Conservation (phyloP, 1,284 basidiomycete species). For the Microbotryum lychnidis-dioicae region DNA sequence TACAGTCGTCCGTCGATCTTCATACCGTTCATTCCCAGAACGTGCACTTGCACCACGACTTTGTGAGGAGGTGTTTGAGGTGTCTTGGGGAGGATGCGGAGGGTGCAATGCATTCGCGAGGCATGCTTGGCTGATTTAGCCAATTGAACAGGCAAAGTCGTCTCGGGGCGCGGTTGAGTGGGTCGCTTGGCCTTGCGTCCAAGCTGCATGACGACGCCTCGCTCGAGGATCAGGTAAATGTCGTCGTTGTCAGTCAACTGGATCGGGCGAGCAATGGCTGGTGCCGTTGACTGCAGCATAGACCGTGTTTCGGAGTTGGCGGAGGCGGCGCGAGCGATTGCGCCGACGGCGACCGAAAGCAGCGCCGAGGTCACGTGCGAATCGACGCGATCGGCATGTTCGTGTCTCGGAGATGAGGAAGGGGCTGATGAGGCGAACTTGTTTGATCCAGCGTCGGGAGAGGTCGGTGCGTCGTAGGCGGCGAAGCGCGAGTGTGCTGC, state of each 20-base stretch:
- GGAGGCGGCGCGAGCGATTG: not conserved
- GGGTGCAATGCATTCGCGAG: constrained; percentile 25
- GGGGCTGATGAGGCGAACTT: constrained; percentile 3
- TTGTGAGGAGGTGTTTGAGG: not conserved
- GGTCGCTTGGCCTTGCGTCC: constrained; percentile 27
- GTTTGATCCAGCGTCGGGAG: constrained; percentile 5
- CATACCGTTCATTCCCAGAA: constrained; percentile 28
- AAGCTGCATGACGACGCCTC: constrained; percentile 18
- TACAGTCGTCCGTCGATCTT: constrained; percentile 23
- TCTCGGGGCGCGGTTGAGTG: constrained; percentile 2
- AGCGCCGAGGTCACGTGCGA: constrained; percentile 14
- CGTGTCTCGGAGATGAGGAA: not conserved
- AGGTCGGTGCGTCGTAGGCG: constrained; percentile 20
- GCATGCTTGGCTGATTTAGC: constrained; percentile 26
- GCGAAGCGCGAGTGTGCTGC: constrained; percentile 14
- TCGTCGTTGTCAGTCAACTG: not conserved
- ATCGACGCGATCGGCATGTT: not conserved
- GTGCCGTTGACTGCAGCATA: not conserved
- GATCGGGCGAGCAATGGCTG: not conserved
- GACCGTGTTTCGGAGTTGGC: not conserved
- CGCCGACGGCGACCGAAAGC: constrained; percentile 3
- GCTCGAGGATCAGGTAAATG: constrained; percentile 12
- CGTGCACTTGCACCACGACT: constrained; percentile 12
- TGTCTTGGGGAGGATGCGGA: constrained; percentile 3
- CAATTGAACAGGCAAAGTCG: constrained; percentile 17